Evolutionary conservation across 805 yeast species (phyloP), one percentile per base, ranked within the genome.

Genomic region (Candida boleticola): DNA sequence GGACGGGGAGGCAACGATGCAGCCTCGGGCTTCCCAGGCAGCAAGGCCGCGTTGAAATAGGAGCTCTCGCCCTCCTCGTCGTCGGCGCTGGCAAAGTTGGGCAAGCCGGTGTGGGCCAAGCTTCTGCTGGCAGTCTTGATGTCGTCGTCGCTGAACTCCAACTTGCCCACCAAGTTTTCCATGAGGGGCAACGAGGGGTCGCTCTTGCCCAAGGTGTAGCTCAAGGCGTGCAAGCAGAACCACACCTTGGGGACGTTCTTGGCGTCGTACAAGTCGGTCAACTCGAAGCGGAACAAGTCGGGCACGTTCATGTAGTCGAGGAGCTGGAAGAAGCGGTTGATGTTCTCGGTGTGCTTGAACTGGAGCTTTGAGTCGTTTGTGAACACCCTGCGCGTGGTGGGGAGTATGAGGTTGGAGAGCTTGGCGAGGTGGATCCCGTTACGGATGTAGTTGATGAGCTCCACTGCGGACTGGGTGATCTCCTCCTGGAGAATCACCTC

Each of bases 221-320:
- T 82, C 49, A 92, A 65, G 2, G 97, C 97, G 66, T 92, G 97
- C 29, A 93, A 64, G 52, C 97, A 90, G 63, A 89, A 89, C 58
- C 93, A 85, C 20, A 93, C 98, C 57, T 88, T 90, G 13, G 98
- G 98, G 17, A 90, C 77, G 57, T 92, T 86, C 55, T 89, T 90
- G 56, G 84, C 83, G 57, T 93, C 97, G 63, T 89, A 93, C 29
- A 93, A 71, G 62, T 93, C 99, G 3, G 96, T 89, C 44, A 90
- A 76, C 59, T 92, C 99, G 58, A 93, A 93, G 37, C 85, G 76
- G 60, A 90, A 93, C 41, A 89, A 73, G 43, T 87, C 90, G 0
- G 98, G 99, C 50, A 93, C 80, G 21, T 79, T 82, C 46, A 89
- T 73, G 44, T 70, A 77, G 42, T 79, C 83, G 23, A 89, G 68